Evolutionary conservation across 371 early-diverging fungal species (phyloP).

Genomic region (Chytridiales sp.): DNA sequence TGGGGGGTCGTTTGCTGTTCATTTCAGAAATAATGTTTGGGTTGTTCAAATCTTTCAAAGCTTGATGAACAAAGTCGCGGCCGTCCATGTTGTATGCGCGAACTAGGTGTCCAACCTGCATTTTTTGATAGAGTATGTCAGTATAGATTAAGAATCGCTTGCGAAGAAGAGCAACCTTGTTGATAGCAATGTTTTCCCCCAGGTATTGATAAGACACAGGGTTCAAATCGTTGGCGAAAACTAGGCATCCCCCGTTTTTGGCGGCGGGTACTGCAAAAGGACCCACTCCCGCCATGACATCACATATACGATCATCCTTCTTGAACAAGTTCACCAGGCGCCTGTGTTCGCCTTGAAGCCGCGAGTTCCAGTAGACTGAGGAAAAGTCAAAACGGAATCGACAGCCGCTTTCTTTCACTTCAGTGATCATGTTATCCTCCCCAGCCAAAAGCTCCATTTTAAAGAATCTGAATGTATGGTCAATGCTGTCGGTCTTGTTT

Average conservation of each 20-base stretch:
- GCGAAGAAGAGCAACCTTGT: slow-evolving; percentile 65
- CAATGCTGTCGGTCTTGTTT: slow-evolving; percentile 93
- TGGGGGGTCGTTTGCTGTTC: slow-evolving; percentile 12
- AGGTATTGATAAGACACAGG: slow-evolving; percentile 85
- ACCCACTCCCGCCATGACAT: slow-evolving; percentile 98
- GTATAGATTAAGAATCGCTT: not conserved
- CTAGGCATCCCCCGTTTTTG: slow-evolving; percentile 70
- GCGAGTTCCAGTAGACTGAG: slow-evolving; percentile 99
- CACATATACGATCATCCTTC: slow-evolving; percentile 73
- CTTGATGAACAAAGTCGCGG: slow-evolving; percentile 79
- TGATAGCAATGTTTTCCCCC: slow-evolving; percentile 72
- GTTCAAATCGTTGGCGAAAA: slow-evolving; percentile 98
- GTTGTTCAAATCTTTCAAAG: slow-evolving; percentile 48
- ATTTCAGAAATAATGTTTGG: slow-evolving; percentile 19
- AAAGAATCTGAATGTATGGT: slow-evolving; percentile 93
- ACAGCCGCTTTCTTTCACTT: slow-evolving; percentile 91
- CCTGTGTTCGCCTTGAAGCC: slow-evolving; percentile 94
- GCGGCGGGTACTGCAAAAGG: slow-evolving; percentile 98
- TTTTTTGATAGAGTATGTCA: not conserved
- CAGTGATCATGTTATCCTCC: slow-evolving; percentile 77
- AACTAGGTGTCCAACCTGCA: slow-evolving; percentile 57
- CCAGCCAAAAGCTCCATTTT: slow-evolving; percentile 97
- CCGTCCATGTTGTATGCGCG: slow-evolving; percentile 87
- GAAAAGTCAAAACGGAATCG: slow-evolving; percentile 93
- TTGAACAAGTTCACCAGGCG: slow-evolving; percentile 80